Percentiles rank a stretch among this genome's conserved stretches.
phyloP scores from a whole-genome alignment of 352 stramenopile genomes.

The Pythium biforme region DNA sequence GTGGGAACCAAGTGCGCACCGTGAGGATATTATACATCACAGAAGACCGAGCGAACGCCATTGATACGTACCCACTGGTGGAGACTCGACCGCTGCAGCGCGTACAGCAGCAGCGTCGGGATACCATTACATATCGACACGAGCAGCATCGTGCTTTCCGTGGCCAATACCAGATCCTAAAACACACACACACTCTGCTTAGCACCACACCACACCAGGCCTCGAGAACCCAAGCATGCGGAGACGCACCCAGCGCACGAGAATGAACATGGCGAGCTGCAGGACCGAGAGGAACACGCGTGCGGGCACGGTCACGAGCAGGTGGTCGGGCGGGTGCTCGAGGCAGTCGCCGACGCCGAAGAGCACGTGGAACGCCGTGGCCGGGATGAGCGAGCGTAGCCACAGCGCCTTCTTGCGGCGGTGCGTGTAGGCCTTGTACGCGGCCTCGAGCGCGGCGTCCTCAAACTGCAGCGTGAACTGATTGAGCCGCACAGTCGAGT shows the following conservation, averaged over 20 bases:
- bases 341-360: conserved; percentile 74
- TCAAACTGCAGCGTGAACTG: conserved; percentile 82
- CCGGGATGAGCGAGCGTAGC: conserved; percentile 75
- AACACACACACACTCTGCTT: background rate
- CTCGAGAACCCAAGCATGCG: no score
- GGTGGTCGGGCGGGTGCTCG: conserved; percentile 58
- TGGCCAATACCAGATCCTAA: conserved; percentile 60
- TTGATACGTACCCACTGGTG: conserved; percentile 70
- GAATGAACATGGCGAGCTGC: conserved; percentile 70
- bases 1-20: no score
- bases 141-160: conserved; percentile 71
- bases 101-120: conserved; percentile 62
- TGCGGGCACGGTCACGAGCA: conserved; percentile 73
- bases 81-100: conserved; percentile 66
- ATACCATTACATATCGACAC: conserved; percentile 73
- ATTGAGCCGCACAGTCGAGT: conserved; percentile 82
- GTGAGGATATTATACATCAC: background rate
- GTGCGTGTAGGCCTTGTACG: conserved; percentile 65
- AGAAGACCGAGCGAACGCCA: background rate
- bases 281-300: conserved; percentile 68
- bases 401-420: conserved; percentile 81
- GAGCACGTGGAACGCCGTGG: conserved; percentile 67
- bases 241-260: conserved; percentile 58
- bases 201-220: background rate
- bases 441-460: conserved; percentile 55